Conservation (phyloP, 2,329 filamentous ascomycete species). For the Teratosphaeria viscida region DNA sequence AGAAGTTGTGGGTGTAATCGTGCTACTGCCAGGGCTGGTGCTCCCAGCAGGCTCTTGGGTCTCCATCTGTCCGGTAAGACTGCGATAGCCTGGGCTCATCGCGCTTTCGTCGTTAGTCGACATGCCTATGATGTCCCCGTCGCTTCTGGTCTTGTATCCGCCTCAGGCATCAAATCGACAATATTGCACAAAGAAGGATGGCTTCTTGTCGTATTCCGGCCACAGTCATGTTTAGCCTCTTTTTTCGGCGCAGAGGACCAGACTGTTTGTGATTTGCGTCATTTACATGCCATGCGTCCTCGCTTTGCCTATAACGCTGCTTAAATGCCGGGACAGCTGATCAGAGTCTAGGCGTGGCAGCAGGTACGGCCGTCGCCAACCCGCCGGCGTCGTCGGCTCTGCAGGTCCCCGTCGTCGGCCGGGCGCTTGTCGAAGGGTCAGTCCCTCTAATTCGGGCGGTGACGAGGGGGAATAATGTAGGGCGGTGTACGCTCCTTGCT, state of each 20-base stretch:
- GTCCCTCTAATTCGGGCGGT: background rate
- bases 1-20: background rate
- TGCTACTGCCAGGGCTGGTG: background rate
- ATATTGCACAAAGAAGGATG: background rate
- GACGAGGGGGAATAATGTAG: background rate
- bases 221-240: background rate
- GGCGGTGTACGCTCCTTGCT: background rate
- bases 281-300: background rate
- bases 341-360: background rate
- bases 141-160: background rate
- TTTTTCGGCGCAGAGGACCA: background rate
- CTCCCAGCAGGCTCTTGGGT: constrained; percentile 24
- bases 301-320: background rate
- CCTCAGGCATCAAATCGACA: background rate
- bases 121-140: constrained; percentile 1
- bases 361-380: background rate
- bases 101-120: constrained; percentile 1
- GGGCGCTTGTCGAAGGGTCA: background rate
- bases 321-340: background rate
- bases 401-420: background rate
- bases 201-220: background rate
- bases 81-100: constrained; percentile 16
- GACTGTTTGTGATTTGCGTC: background rate
- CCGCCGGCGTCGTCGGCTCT: background rate
- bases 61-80: constrained; percentile 24